Conservation (phyloP, 2,329 filamentous ascomycete species). For the Paecilomyces formosus region DNA sequence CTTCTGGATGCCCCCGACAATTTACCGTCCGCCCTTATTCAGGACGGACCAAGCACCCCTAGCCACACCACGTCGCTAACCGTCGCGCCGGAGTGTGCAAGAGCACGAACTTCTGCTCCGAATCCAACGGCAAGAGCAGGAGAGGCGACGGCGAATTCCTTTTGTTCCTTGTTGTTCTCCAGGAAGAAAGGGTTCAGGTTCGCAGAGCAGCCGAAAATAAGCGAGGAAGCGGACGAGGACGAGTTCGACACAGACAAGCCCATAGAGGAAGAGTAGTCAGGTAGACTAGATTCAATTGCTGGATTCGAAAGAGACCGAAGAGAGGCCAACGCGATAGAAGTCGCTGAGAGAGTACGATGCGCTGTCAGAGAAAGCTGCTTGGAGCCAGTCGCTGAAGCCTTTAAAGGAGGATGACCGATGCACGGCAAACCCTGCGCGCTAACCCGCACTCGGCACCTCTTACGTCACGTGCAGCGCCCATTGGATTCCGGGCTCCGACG, state of each 20-base stretch:
- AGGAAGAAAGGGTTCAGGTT: slow-evolving; percentile 10
- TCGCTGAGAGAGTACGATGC: slow-evolving; percentile 3
- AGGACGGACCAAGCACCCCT: slow-evolving; percentile 45
- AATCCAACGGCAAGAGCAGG: slow-evolving; percentile 10
- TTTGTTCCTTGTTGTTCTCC: slow-evolving; percentile 6
- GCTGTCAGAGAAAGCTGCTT: neutral
- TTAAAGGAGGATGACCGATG: neutral
- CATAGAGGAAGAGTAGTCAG: slow-evolving; percentile 13
- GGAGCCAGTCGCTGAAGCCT: slow-evolving; percentile 1
- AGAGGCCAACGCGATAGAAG: neutral
- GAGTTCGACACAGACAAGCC: slow-evolving; percentile 11
- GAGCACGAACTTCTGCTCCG: slow-evolving; percentile 8
- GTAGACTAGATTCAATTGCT: neutral
- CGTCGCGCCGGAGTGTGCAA: slow-evolving; percentile 15
- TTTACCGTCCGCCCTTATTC: slow-evolving; percentile 46
- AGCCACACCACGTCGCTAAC: slow-evolving; percentile 35
- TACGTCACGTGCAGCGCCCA: neutral
- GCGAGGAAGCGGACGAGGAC: slow-evolving; percentile 18
- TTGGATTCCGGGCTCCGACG: slow-evolving; percentile 3
- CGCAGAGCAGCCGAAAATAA: slow-evolving; percentile 17
- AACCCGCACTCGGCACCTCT: neutral
- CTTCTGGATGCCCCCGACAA: slow-evolving; percentile 15
- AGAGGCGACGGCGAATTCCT: slow-evolving; percentile 8
- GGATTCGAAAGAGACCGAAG: neutral
- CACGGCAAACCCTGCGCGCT: neutral